Conservation (phyloP, 441 rosid genomes). For the Populus hybrid region DNA sequence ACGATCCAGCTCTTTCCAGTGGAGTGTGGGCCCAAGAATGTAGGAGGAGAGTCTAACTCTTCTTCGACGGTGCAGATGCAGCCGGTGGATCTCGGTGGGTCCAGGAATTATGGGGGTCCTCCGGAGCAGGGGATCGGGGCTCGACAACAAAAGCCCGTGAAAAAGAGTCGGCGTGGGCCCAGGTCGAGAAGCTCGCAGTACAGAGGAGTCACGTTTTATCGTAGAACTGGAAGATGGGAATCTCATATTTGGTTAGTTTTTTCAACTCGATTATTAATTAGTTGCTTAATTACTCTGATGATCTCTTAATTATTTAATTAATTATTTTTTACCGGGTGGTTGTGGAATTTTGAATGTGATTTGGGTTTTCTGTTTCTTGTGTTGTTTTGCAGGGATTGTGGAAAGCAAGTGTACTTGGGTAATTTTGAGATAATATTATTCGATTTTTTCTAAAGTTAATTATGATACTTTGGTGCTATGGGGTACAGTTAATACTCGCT, state of each 20-base stretch:
- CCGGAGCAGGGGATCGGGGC: conserved; percentile 24
- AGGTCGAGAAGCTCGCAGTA: conserved; percentile 87
- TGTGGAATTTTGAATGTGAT: neutral
- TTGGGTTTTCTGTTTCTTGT: neutral
- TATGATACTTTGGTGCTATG: neutral
- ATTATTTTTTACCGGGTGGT: neutral
- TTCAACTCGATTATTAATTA: neutral
- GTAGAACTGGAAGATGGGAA: conserved; percentile 95
- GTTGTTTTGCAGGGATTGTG: conserved; percentile 72
- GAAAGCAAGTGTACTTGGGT: conserved; percentile 95
- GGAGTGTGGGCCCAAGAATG: conserved; percentile 11
- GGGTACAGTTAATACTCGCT: neutral
- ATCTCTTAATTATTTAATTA: neutral
- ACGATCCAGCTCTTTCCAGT: conserved; percentile 47
- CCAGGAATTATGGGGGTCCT: conserved; percentile 12
- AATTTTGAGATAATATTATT: conserved; percentile 2
- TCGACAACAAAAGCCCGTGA: conserved; percentile 30
- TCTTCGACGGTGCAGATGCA: conserved; percentile 14
- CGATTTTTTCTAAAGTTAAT: neutral
- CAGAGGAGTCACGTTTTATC: conserved; percentile 89
- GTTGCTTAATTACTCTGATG: neutral
- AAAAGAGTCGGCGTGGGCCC: conserved; percentile 89
- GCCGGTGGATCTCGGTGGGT: conserved; percentile 28
- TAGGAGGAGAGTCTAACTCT: conserved; percentile 3
- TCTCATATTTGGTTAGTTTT: conserved; percentile 76